These are phyloP conservation scores for Paramyrothecium sp. DNA, from an alignment of 2,329 filamentous ascomycete species.

Conservation along the genomic window DNA sequence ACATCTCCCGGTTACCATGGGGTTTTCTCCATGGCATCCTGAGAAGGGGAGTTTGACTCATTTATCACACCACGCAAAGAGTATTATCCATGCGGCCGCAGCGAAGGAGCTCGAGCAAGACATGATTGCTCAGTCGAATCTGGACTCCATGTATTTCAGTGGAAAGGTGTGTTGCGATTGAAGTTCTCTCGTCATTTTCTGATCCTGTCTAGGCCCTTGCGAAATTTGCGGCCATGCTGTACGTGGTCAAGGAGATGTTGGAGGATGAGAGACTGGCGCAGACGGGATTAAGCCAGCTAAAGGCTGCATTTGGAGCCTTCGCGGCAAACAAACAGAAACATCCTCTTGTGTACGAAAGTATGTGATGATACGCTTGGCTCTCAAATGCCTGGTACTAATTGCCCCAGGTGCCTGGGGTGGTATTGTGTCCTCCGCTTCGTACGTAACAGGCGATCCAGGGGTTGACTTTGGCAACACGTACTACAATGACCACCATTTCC, in stretches of 20 bases:
- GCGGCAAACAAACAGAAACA: constrained; percentile 65
- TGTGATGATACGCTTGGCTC: constrained; percentile 19
- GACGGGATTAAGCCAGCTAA: constrained; percentile 59
- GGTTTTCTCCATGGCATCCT: constrained; percentile 76
- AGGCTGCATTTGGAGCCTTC: constrained; percentile 66
- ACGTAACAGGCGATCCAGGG: constrained; percentile 64
- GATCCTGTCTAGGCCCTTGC: constrained; percentile 56
- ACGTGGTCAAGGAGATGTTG: constrained; percentile 63
- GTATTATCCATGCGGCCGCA: constrained; percentile 60
- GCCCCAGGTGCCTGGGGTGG: constrained; percentile 69
- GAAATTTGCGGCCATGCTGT: constrained; percentile 71
- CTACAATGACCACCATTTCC: constrained; percentile 76
- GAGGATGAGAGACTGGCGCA: constrained; percentile 56
- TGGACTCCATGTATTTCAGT: constrained; percentile 89
- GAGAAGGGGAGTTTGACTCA: constrained; percentile 40
- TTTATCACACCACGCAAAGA: constrained; percentile 54
- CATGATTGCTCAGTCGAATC: constrained; percentile 69
- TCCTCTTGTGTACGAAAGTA: constrained; percentile 63
- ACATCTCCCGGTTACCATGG: constrained; percentile 70
- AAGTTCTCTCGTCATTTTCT: not conserved
- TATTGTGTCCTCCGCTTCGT: constrained; percentile 73
- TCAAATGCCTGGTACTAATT: constrained; percentile 11
- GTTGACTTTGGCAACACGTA: constrained; percentile 88
- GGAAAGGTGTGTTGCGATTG: constrained; percentile 62
- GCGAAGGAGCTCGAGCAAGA: constrained; percentile 74